Evolutionary conservation across 2,329 filamentous ascomycete species (phyloP), one percentile per base, ranked within the genome.

Genomic region (Sarocladium brachiariae): DNA sequence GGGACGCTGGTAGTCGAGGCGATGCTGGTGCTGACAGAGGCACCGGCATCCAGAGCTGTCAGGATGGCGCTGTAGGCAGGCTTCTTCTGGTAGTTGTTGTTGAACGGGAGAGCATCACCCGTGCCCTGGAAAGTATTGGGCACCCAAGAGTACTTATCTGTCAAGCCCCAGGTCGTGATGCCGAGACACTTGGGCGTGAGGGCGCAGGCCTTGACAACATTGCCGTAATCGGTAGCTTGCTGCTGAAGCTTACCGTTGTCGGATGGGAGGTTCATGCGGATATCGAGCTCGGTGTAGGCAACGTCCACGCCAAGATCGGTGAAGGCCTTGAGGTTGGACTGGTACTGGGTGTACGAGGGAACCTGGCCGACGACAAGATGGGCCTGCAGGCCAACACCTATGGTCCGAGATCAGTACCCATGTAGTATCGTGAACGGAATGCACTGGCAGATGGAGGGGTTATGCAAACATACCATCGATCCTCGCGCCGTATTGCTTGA

Each of bases 251-350:
- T 67, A 1, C 66, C 59, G 1, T 61, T 58, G 3, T 65, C 70
- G 3, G 73, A 62, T 0, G 79, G 77, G 11, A 81, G 61, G 4
- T 59, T 61, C 51, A 75, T 72, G 25, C 80, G 70, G 53, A 84
- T 76, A 59, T 84, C 81, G 19, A 84, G 66, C 66, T 84, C 81
- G 1, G 81, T 84, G 60, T 80, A 72, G 4, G 78, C 78, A 4
- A 82, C 75, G 53, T 84, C 80, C 4, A 80, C 64, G 4, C 71
- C 72, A 2, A 78, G 70, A 1, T 67, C 65, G 2, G 71, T 70
- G 66, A 79, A 84, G 37, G 72, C 66, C 45, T 67, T 59, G 50
- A 82, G 74, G 13, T 72, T 70, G 0, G 68, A 65, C 27, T 67
- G 65, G 39, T 77, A 68, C 11, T 66, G 64, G 31, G 66, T 64